Evolutionary conservation across 345 rosid species (phyloP), one percentile per base, ranked within the genome.

Genomic region (Theobroma cacao): DNA sequence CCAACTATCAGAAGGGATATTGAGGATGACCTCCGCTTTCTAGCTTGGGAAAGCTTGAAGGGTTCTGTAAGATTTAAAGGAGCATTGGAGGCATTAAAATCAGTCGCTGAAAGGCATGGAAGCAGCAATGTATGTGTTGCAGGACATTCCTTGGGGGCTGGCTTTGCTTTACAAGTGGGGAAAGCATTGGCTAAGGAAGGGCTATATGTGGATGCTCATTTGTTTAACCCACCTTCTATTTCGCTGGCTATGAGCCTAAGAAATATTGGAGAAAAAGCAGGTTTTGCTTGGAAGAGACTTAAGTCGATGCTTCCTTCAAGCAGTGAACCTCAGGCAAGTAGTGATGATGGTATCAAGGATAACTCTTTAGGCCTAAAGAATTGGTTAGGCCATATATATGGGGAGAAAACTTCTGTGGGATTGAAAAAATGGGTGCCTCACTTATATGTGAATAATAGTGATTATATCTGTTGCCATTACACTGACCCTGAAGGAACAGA

Each of bases 71-170:
- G 98, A 86, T 96, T 93, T 77, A 85, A 85, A 24, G 89, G 87
- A 3, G 95, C 98, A 24, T 63, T 90, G 0, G 89, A 87, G 34
- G 94, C 98, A 9, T 72, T 93, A 70, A 88, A 82, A 60, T 83
- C 88, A 7, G 88, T 88, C n/a, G 94, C 94, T 22, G 88, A 85
- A 80, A 89, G 87, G 74, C 90, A 89, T 28, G 99, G 98, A 36
- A 93, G 98, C 83, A 81, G 79, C 82, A 90, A 90, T 41, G 97
- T 93, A 0, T 94, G 97, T 81, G 68, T 94, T 15, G 97, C 93
- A 5, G 98, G 98, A 38, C 99, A 96, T 86, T 96, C 99, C 0
- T 82, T 96, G 48, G 99, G 99, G 62, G 99, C 99, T 34, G 98
- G 97, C 30, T 92, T 96, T 78, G 98, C 99, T 36, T 81, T 96